A percentile compares a stretch with the other conserved stretches of the same genome.
phyloP scores from a whole-genome alignment of 2,329 filamentous ascomycete species.

The Coniella vitis region DNA sequence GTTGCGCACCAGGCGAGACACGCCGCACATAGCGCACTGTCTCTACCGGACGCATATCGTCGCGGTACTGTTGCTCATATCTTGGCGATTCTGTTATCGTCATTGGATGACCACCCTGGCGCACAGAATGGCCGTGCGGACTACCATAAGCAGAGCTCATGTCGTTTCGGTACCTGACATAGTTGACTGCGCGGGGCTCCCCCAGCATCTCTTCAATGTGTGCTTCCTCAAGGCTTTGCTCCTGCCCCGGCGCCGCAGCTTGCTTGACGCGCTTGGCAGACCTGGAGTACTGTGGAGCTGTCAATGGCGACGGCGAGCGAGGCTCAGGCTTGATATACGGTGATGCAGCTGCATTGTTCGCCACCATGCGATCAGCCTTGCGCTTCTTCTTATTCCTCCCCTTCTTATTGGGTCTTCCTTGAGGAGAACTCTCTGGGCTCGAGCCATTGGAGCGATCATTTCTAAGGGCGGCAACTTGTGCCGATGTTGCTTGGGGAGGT shows the following conservation, averaged over 20 bases:
- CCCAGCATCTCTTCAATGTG: conserved; percentile 36
- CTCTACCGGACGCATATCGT: conserved; percentile 26
- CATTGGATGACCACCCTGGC: conserved; percentile 22
- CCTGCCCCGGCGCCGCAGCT: conserved; percentile 33
- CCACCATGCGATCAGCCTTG: conserved; percentile 43
- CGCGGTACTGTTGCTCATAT: conserved; percentile 28
- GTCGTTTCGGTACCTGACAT: conserved; percentile 28
- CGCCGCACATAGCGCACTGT: conserved; percentile 30
- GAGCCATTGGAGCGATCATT: conserved; percentile 41
- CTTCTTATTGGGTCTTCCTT: conserved; percentile 43
- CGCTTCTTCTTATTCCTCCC: conserved; percentile 45
- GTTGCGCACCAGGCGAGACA: conserved; percentile 30
- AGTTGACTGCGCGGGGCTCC: conserved; percentile 30
- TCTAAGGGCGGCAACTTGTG: conserved; percentile 52
- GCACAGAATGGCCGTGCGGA: conserved; percentile 21
- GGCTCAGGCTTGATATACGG: conserved; percentile 60
- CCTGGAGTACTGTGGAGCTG: conserved; percentile 43
- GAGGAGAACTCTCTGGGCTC: conserved; percentile 56
- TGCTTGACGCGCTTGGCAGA: conserved; percentile 52
- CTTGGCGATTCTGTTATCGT: conserved; percentile 20
- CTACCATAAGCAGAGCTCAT: conserved; percentile 31
- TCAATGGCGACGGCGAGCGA: conserved; percentile 54
- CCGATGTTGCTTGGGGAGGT: conserved; percentile 33
- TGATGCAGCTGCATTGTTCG: conserved; percentile 38
- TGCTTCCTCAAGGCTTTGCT: conserved; percentile 28